These are phyloP conservation scores for Emericellopsis terricola DNA, from an alignment of 495 filamentous ascomycete species.

Conservation along the genomic window DNA sequence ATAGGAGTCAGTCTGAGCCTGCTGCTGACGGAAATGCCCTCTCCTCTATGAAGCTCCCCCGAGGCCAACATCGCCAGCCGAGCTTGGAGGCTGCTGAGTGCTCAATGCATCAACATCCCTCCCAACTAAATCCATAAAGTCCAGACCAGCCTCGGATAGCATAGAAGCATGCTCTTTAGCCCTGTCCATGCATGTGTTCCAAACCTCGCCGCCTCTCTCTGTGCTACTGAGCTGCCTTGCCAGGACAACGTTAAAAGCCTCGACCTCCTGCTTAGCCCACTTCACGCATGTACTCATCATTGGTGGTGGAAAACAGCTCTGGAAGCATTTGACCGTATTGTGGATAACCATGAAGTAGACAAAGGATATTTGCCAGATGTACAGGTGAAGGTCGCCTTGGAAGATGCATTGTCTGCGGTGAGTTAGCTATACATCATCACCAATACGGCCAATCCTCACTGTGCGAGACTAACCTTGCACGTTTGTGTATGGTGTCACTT, in stretches of 20 bases:
- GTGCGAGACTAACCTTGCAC: conserved; percentile 54
- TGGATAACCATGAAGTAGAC: conserved; percentile 90
- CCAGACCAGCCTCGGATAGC: conserved; percentile 71
- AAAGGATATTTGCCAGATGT: conserved; percentile 90
- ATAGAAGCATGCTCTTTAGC: conserved; percentile 65
- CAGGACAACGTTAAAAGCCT: conserved; percentile 72
- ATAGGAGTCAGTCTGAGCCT: too few species aligned
- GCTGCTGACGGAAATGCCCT: too few species aligned
- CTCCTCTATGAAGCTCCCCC: too few species aligned
- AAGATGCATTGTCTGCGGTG: conserved; percentile 66
- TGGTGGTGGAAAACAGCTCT: conserved; percentile 67
- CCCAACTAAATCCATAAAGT: conserved; percentile 61
- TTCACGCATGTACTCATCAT: conserved; percentile 87
- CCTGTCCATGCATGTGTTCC: conserved; percentile 67
- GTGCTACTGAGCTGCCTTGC: conserved; percentile 65
- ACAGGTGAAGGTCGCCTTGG: conserved; percentile 75
- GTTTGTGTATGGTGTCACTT: conserved; percentile 53
- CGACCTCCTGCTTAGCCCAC: conserved; percentile 87
- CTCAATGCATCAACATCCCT: too few species aligned
- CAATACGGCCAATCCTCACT: too few species aligned
- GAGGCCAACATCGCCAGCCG: too few species aligned
- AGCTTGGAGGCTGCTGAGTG: too few species aligned
- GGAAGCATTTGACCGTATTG: conserved; percentile 77
- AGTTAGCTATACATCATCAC: too few species aligned
- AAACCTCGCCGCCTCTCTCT: conserved; percentile 50